Evolutionary conservation across 2,329 filamentous ascomycete genomes (phyloP).

Genomic region (Fusarium xyrophilum): DNA sequence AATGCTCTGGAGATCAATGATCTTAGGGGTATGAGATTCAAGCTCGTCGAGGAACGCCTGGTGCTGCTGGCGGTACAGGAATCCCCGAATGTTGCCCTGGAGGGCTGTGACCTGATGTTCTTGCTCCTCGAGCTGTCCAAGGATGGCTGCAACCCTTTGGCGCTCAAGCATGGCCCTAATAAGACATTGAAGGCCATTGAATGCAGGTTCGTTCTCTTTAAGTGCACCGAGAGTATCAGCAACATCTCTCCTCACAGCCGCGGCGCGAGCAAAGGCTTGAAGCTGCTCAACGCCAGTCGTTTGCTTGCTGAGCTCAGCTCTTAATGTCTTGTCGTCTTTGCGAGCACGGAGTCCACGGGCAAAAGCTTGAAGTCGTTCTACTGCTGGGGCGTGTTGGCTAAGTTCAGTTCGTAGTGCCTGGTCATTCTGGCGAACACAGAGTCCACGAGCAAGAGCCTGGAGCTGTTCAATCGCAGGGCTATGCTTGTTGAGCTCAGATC

Average conservation of each 20-base stretch:
- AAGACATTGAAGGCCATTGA: slow-evolving; percentile 63
- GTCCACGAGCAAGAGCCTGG: slow-evolving; percentile 59
- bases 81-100: slow-evolving; percentile 73
- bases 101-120: slow-evolving; percentile 64
- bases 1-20: slow-evolving; percentile 75
- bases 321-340: slow-evolving; percentile 46
- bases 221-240: slow-evolving; percentile 57
- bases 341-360: slow-evolving; percentile 51
- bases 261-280: slow-evolving; percentile 61
- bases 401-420: slow-evolving; percentile 57
- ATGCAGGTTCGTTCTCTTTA: slow-evolving; percentile 52
- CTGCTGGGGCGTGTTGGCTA: slow-evolving; percentile 49
- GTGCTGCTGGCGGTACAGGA: slow-evolving; percentile 66
- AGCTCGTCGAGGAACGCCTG: slow-evolving; percentile 72
- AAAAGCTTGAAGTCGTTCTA: slow-evolving; percentile 58
- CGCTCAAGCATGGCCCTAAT: slow-evolving; percentile 69
- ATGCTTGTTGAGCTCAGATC: slow-evolving; percentile 57
- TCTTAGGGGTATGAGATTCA: slow-evolving; percentile 69
- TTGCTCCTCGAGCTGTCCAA: slow-evolving; percentile 64
- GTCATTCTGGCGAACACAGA: slow-evolving; percentile 12
- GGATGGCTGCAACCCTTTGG: slow-evolving; percentile 55
- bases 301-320: slow-evolving; percentile 57
- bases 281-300: slow-evolving; percentile 54
- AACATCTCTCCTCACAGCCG: slow-evolving; percentile 60
- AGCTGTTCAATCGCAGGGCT: slow-evolving; percentile 52